Conservation (phyloP, 2,329 filamentous ascomycete species). For the Rhynchosporium secalis region DNA sequence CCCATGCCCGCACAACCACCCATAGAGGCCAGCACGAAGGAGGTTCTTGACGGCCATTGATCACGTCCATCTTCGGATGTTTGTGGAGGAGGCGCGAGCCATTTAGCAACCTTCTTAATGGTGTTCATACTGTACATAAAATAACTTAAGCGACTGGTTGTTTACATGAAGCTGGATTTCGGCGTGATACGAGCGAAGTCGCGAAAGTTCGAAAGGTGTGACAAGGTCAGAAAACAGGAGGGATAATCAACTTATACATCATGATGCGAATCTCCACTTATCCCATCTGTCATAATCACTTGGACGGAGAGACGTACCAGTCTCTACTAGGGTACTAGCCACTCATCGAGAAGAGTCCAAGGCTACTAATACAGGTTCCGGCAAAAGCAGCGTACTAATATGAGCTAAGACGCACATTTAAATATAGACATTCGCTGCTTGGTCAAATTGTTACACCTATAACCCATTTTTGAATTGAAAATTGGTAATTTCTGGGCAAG, state of each 20-base stretch:
- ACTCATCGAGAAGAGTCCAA: background rate
- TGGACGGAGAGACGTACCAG: background rate
- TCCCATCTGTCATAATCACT: background rate
- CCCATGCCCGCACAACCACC: conserved; percentile 12
- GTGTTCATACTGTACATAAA: conserved; percentile 3
- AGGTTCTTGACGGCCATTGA: conserved; percentile 10
- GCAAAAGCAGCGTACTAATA: background rate
- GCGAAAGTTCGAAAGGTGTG: no score
- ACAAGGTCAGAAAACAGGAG: background rate
- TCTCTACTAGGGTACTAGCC: background rate
- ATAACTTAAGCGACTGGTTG: background rate
- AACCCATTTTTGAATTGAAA: background rate
- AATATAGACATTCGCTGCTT: background rate
- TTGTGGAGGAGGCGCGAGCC: conserved; percentile 9
- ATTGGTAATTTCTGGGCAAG: background rate
- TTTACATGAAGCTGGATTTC: background rate
- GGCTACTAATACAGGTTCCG: background rate
- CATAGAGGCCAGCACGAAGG: conserved; percentile 12
- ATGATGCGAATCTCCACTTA: background rate
- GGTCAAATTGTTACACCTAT: background rate
- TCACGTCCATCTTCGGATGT: conserved; percentile 9
- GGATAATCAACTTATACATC: background rate
- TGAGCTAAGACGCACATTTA: no score
- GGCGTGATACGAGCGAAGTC: no score
- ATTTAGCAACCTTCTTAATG: conserved; percentile 7